These are phyloP conservation scores for Penicillium odoratum DNA, from an alignment of 495 filamentous ascomycete species.

Conservation along the genomic window DNA sequence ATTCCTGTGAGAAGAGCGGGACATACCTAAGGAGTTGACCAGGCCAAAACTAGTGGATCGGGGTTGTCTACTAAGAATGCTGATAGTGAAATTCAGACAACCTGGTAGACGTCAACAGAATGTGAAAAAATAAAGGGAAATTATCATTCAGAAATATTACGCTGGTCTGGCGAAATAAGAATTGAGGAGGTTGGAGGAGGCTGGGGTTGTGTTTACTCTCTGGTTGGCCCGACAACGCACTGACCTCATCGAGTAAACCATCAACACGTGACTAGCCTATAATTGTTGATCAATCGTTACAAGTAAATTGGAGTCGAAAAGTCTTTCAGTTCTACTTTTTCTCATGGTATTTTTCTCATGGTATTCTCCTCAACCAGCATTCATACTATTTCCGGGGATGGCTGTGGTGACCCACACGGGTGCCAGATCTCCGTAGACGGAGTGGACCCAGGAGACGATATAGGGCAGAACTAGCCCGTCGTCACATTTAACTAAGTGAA, in stretches of 20 bases:
- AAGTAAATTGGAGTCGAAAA: no score
- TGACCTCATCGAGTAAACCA: slow-evolving; percentile 2
- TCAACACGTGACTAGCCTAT: neutral
- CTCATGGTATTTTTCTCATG: no score
- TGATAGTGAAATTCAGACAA: neutral
- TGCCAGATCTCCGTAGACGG: no score
- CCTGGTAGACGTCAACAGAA: slow-evolving; percentile 12
- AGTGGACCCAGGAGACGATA: no score
- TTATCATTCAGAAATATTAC: slow-evolving; percentile 14
- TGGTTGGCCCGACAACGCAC: slow-evolving; percentile 34
- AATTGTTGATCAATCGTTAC: neutral
- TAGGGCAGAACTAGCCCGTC: no score
- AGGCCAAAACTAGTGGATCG: slow-evolving; percentile 14
- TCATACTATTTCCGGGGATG: no score
- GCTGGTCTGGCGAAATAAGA: slow-evolving; percentile 13
- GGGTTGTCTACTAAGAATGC: slow-evolving; percentile 6
- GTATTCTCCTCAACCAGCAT: no score
- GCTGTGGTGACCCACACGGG: no score
- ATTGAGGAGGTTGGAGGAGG: slow-evolving; percentile 49
- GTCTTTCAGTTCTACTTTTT: no score
- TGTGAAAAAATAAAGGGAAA: slow-evolving; percentile 10
- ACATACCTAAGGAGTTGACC: slow-evolving; percentile 19
- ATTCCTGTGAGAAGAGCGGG: slow-evolving; percentile 4
- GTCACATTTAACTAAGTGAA: no score
- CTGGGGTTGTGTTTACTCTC: slow-evolving; percentile 39